These are phyloP conservation scores for Psilocybe cubensis DNA, from an alignment of 768 basidiomycete genomes.

Conservation along the genomic window DNA sequence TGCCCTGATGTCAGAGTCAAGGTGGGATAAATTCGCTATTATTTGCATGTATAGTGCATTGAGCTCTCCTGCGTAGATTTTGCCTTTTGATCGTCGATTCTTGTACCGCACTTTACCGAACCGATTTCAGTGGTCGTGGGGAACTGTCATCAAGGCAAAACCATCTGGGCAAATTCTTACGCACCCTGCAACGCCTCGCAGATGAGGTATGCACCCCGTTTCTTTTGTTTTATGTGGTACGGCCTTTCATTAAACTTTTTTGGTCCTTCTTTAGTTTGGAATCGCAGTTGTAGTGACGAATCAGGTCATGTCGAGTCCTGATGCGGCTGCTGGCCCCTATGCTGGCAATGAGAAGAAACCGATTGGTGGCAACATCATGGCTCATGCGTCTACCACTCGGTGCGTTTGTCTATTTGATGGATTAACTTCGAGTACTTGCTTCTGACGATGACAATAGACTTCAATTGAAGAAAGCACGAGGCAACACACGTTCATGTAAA, in stretches of 20 bases:
- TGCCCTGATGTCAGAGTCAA: conserved; percentile 98
- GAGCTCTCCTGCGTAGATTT: conserved; percentile 62
- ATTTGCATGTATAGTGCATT: neutral
- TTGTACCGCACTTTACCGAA: conserved; percentile 92
- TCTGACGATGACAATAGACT: conserved; percentile 49
- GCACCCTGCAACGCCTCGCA: conserved; percentile 90
- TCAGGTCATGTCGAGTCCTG: conserved; percentile 99
- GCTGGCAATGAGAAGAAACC: conserved; percentile 96
- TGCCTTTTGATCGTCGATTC: conserved; percentile 97
- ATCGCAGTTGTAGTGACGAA: conserved; percentile 98
- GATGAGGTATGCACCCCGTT: conserved; percentile 72
- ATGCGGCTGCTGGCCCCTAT: conserved; percentile 88
- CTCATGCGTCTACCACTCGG: conserved; percentile 98
- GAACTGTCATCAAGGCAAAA: conserved; percentile 95
- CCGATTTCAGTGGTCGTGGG: conserved; percentile 94
- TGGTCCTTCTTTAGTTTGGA: conserved; percentile 68
- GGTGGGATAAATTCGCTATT: conserved; percentile 54
- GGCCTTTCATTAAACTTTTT: conserved; percentile 15
- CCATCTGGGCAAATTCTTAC: conserved; percentile 93
- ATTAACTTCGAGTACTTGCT: conserved; percentile 2
- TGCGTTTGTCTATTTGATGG: conserved; percentile 31
- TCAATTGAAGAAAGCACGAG: conserved; percentile 91
- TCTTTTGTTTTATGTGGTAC: conserved; percentile 8
- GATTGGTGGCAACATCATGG: conserved; percentile 98
- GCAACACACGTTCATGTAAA: conserved; percentile 91